These are phyloP conservation scores for Termitomyces eurrhizus DNA, from an alignment of 768 basidiomycete genomes.

Conservation along the genomic window DNA sequence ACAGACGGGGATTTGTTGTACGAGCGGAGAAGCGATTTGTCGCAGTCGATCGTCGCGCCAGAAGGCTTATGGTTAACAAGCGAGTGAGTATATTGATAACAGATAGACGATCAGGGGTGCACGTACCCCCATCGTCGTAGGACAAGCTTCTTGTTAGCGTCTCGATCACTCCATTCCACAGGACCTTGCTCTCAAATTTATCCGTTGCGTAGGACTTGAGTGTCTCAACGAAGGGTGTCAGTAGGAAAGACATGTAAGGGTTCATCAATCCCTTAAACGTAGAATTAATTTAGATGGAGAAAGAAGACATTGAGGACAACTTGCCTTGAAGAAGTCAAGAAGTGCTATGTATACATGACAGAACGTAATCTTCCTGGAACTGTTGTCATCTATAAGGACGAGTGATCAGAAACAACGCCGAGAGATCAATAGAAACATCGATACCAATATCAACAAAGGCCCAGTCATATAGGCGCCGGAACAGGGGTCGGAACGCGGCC, in stretches of 20 bases:
- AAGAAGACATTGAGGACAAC: slow-evolving; percentile 7
- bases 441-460: slow-evolving; percentile 63
- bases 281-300: background rate
- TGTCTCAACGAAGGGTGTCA: slow-evolving; percentile 61
- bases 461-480: slow-evolving; percentile 94
- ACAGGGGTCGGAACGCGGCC: slow-evolving; percentile 83
- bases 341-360: slow-evolving; percentile 70
- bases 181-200: slow-evolving; percentile 28
- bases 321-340: slow-evolving; percentile 85
- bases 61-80: slow-evolving; percentile 51
- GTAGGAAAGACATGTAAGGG: slow-evolving; percentile 81
- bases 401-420: slow-evolving; percentile 6
- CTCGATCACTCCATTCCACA: slow-evolving; percentile 64
- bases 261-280: slow-evolving; percentile 70
- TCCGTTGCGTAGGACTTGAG: slow-evolving; percentile 47
- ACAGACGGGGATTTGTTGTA: slow-evolving; percentile 62
- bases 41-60: slow-evolving; percentile 85
- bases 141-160: slow-evolving; percentile 66
- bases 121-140: slow-evolving; percentile 78
- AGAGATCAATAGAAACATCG: slow-evolving; percentile 12
- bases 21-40: slow-evolving; percentile 52
- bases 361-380: slow-evolving; percentile 63
- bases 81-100: background rate
- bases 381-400: slow-evolving; percentile 24
- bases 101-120: background rate